These are phyloP conservation scores for Pterocarpus macrocarpus DNA, from an alignment of 306 rosid species.

Conservation along the genomic window DNA sequence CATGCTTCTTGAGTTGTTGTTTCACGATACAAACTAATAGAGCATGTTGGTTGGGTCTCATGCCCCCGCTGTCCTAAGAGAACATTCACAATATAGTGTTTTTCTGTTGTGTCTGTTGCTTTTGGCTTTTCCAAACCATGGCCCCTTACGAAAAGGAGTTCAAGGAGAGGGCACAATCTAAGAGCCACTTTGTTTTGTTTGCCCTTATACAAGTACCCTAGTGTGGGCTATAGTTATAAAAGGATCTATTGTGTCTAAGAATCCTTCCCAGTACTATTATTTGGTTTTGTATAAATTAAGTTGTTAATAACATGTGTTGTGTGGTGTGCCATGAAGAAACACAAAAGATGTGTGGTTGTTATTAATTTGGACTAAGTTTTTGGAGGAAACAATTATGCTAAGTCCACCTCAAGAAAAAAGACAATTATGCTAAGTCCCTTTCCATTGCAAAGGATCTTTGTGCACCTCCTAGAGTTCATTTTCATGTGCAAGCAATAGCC, in stretches of 20 bases:
- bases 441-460: neutral
- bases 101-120: constrained; percentile 36
- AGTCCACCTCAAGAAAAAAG: neutral
- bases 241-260: neutral
- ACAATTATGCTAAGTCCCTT: neutral
- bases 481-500: constrained; percentile 49
- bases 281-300: neutral
- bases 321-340: neutral
- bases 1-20: constrained; percentile 30
- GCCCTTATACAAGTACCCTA: neutral
- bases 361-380: constrained; percentile 34
- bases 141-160: neutral
- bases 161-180: neutral
- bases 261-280: neutral
- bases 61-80: constrained; percentile 36
- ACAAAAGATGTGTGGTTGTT: constrained; percentile 17
- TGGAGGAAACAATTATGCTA: constrained; percentile 24
- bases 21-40: constrained; percentile 34
- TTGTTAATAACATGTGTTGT: neutral
- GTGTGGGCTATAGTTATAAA: neutral
- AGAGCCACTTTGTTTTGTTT: constrained; percentile 21
- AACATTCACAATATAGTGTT: constrained; percentile 37
- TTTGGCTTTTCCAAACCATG: neutral
- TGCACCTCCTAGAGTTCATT: constrained; percentile 38
- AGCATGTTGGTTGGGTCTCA: constrained; percentile 42